Percentiles rank a stretch among this genome's conserved stretches.
Conservation (phyloP, 768 basidiomycete genomes). For the Wakefieldia striispora region DNA sequence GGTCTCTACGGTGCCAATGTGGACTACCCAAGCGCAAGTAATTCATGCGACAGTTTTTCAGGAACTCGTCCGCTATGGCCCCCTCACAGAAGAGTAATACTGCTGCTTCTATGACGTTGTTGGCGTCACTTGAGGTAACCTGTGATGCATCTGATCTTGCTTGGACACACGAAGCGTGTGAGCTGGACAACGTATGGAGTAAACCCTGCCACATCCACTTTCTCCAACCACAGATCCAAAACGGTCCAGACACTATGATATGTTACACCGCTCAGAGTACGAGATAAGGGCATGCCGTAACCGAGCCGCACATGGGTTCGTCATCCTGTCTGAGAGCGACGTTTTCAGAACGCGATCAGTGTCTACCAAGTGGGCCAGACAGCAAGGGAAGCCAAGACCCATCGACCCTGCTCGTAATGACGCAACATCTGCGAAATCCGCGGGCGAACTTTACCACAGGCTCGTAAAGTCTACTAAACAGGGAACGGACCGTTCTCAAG, state of each 20-base stretch:
- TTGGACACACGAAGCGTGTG: conserved; percentile 13
- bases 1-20: conserved; percentile 29
- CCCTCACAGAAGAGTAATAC: conserved; percentile 22
- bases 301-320: not conserved
- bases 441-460: conserved; percentile 11
- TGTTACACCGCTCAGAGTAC: not conserved
- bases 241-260: no score
- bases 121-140: conserved; percentile 20
- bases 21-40: conserved; percentile 12
- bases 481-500: conserved; percentile 17
- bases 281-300: conserved; percentile 20
- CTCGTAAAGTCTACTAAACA: conserved; percentile 15
- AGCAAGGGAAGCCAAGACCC: not conserved
- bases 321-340: conserved; percentile 1
- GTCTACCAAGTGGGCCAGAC: not conserved
- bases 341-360: not conserved
- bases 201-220: not conserved
- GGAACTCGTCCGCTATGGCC: conserved; percentile 15
- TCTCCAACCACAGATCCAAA: no score
- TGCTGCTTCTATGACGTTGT: conserved; percentile 25
- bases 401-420: conserved; percentile 17
- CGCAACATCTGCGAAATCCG: conserved; percentile 22
- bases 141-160: conserved; percentile 23
- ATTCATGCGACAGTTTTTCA: conserved; percentile 19
- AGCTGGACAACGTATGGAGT: conserved; percentile 4